These are phyloP conservation scores for slime mould (Dictyostelium discoideum) DNA, from an alignment of 78 protist species.

Conservation along the genomic window DNA sequence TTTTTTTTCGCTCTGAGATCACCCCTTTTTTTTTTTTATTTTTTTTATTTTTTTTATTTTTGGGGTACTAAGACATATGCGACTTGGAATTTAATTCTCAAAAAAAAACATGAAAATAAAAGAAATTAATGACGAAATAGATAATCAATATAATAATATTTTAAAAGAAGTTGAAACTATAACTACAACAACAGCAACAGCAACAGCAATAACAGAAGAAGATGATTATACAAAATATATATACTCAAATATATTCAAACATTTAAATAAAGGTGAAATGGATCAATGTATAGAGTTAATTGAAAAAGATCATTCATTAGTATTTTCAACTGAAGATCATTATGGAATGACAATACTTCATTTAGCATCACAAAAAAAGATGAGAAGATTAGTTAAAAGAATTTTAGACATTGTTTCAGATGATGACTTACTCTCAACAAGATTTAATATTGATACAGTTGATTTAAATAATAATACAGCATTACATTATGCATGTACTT, in stretches of 20 bases:
- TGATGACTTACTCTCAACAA: neutral
- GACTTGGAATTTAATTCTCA: too few species aligned
- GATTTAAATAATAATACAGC: constrained; percentile 57
- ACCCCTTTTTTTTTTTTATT: too few species aligned
- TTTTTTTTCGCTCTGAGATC: too few species aligned
- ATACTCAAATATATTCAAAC: constrained; percentile 9
- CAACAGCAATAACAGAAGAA: neutral
- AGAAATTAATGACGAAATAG: neutral
- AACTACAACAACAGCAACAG: neutral
- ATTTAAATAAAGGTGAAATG: constrained; percentile 4
- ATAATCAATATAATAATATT: neutral
- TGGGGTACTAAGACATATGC: too few species aligned
- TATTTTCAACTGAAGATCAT: constrained; percentile 54
- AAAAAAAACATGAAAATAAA: neutral
- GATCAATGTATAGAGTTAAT: constrained; percentile 7
- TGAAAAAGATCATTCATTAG: constrained; percentile 20
- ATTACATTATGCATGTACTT: constrained; percentile 53
- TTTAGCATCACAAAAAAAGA: constrained; percentile 34
- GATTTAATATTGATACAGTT: constrained; percentile 25
- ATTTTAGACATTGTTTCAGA: constrained; percentile 8
- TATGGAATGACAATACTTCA: constrained; percentile 58
- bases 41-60: too few species aligned
- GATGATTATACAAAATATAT: neutral
- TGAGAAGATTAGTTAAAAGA: constrained; percentile 4
- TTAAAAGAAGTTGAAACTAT: neutral